Conservation (phyloP, 1,139 yeast species). For the Debaryomycetaceae sp. region DNA sequence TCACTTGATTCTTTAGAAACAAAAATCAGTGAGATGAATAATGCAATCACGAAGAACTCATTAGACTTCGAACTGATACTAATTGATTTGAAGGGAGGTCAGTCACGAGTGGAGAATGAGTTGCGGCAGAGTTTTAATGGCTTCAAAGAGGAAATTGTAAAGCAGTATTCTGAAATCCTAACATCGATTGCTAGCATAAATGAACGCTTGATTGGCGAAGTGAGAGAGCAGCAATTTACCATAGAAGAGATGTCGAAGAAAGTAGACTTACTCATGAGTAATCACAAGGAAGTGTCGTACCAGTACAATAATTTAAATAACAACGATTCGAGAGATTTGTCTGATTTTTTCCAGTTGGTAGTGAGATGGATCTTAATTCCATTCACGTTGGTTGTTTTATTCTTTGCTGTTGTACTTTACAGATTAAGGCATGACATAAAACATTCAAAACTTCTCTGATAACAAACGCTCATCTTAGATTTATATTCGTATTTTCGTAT, state of each 20-base stretch:
- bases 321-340: conserved; percentile 6
- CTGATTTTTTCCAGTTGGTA: conserved; percentile 15
- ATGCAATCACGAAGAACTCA: background rate
- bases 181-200: conserved; percentile 31
- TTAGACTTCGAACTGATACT: background rate
- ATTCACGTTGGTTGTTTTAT: conserved; percentile 32
- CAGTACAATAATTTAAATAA: conserved; percentile 19
- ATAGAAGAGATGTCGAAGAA: conserved; percentile 34
- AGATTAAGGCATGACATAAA: conserved; percentile 52
- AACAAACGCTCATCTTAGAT: background rate
- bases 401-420: conserved; percentile 39
- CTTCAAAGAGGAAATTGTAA: conserved; percentile 24
- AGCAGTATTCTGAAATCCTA: conserved; percentile 36
- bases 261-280: conserved; percentile 41
- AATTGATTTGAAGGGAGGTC: background rate
- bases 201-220: conserved; percentile 42
- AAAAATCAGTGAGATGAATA: background rate
- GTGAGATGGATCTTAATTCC: conserved; percentile 44
- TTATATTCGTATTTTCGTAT: background rate
- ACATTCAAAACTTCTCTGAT: conserved; percentile 48
- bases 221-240: conserved; percentile 40
- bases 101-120: conserved; percentile 1
- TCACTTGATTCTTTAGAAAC: background rate
- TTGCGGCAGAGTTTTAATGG: conserved; percentile 17
- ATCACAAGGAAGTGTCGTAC: conserved; percentile 38